Conservation (phyloP, 2,329 filamentous ascomycete species). For the Aspergillus candidus region DNA sequence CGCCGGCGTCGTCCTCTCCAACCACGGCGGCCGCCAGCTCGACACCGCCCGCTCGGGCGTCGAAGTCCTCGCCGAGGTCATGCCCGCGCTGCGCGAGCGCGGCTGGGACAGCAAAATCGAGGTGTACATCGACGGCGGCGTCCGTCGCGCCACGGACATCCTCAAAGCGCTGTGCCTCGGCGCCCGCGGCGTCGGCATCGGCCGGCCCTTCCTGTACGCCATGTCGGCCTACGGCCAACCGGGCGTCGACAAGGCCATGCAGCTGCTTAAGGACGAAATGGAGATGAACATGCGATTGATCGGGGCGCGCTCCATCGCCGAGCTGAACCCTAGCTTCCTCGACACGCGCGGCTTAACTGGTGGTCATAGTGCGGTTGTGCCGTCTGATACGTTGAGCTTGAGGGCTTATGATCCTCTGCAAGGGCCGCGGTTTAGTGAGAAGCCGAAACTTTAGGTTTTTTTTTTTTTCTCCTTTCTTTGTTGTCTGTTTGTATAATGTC, state of each 20-base stretch:
- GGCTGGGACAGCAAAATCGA: slow-evolving; percentile 73
- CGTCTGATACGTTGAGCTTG: slow-evolving; percentile 55
- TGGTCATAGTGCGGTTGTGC: slow-evolving; percentile 54
- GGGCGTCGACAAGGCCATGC: slow-evolving; percentile 88
- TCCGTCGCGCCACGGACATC: slow-evolving; percentile 86
- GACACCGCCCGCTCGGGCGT: slow-evolving; percentile 86
- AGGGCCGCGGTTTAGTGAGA: slow-evolving; percentile 45
- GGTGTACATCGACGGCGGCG: slow-evolving; percentile 84
- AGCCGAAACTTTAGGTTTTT: slow-evolving; percentile 35
- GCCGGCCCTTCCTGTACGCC: slow-evolving; percentile 88
- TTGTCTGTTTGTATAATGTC: background rate
- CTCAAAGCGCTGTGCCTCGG: slow-evolving; percentile 92
- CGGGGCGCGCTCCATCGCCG: slow-evolving; percentile 65
- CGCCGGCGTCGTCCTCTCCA: slow-evolving; percentile 86
- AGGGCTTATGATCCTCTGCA: slow-evolving; percentile 53
- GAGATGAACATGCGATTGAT: slow-evolving; percentile 98
- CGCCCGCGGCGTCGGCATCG: slow-evolving; percentile 87
- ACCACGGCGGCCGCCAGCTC: slow-evolving; percentile 91
- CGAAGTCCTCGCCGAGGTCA: slow-evolving; percentile 82
- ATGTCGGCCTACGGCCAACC: slow-evolving; percentile 73
- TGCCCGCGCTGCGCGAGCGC: slow-evolving; percentile 46
- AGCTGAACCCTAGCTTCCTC: slow-evolving; percentile 74
- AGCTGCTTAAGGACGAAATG: slow-evolving; percentile 89
- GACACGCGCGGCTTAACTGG: slow-evolving; percentile 64
- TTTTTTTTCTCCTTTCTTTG: background rate